Evolutionary conservation across 108 stramenopile genomes (phyloP).

Genomic region (Fistulifera pelliculosa): DNA sequence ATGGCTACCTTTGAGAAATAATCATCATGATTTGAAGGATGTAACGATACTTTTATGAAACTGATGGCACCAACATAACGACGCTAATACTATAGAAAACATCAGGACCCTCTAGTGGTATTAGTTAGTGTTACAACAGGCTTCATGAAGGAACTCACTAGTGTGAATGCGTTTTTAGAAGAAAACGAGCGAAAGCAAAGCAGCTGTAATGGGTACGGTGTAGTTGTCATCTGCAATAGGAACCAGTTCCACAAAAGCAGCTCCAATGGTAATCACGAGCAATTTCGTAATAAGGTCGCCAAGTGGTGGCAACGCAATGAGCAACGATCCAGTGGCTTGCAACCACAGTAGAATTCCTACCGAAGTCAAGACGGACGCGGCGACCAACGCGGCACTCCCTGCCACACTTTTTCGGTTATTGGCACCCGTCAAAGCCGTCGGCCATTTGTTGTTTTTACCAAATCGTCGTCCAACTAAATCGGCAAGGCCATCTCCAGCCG

Average conservation of each 20-base stretch:
- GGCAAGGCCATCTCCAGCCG: conserved; percentile 75
- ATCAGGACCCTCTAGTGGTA: no score
- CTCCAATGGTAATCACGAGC: conserved; percentile 27
- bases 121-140: no score
- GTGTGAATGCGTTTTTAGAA: no score
- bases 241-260: conserved; percentile 56
- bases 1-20: conserved; percentile 40
- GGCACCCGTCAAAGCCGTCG: conserved; percentile 12
- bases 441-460: conserved; percentile 56
- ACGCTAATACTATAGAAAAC: no score
- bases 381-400: conserved; percentile 56
- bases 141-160: no score
- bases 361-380: conserved; percentile 29
- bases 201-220: conserved; percentile 63
- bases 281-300: conserved; percentile 27
- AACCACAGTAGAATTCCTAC: conserved; percentile 44
- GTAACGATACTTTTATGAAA: neutral
- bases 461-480: conserved; percentile 67
- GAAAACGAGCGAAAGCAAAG: conserved; percentile 22
- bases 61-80: no score
- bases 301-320: conserved; percentile 12
- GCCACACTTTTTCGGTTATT: conserved; percentile 47
- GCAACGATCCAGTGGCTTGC: conserved; percentile 27
- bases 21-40: no score
- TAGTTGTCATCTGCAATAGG: conserved; percentile 76